Evolutionary conservation across 2,329 filamentous ascomycete genomes (phyloP).

Genomic region (Chrysosporium queenslandicum): DNA sequence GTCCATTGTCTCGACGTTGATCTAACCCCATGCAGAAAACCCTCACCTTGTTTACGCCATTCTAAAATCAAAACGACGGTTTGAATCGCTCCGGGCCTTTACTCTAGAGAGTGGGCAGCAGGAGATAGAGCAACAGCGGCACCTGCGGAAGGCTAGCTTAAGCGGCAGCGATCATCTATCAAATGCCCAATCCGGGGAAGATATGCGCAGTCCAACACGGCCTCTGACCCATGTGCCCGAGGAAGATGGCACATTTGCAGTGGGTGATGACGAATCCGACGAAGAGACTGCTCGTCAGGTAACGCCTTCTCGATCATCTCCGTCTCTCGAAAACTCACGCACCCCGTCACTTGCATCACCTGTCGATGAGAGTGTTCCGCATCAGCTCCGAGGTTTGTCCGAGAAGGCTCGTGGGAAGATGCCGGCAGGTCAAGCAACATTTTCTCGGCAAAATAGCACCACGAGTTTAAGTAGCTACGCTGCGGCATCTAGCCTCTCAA

Average conservation of each 20-base stretch:
- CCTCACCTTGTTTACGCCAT: conserved; percentile 70
- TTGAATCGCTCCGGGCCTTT: conserved; percentile 75
- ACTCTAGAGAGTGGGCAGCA: conserved; percentile 86
- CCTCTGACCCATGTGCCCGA: conserved; percentile 61
- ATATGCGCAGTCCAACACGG: conserved; percentile 33
- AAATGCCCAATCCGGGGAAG: conserved; percentile 16
- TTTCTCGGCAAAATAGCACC: conserved; percentile 83
- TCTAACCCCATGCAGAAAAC: conserved; percentile 51
- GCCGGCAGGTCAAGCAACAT: conserved; percentile 69
- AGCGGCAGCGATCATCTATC: conserved; percentile 27
- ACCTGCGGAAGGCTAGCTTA: conserved; percentile 54
- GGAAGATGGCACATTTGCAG: conserved; percentile 72
- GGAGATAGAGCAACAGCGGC: conserved; percentile 72
- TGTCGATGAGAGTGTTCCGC: conserved; percentile 67
- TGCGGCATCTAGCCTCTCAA: conserved; percentile 46
- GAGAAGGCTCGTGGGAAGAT: conserved; percentile 95
- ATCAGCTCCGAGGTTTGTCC: conserved; percentile 82
- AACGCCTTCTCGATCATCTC: conserved; percentile 50
- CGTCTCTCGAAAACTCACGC: conserved; percentile 46
- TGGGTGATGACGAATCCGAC: conserved; percentile 67
- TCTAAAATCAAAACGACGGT: conserved; percentile 67
- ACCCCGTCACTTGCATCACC: conserved; percentile 60
- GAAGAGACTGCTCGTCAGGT: conserved; percentile 53
- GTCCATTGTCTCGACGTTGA: neutral
- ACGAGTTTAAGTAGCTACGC: conserved; percentile 64